Evolutionary conservation across 306 rosid genomes (phyloP), one percentile per base, ranked within the genome.

Genomic region (Lupinus albus): DNA sequence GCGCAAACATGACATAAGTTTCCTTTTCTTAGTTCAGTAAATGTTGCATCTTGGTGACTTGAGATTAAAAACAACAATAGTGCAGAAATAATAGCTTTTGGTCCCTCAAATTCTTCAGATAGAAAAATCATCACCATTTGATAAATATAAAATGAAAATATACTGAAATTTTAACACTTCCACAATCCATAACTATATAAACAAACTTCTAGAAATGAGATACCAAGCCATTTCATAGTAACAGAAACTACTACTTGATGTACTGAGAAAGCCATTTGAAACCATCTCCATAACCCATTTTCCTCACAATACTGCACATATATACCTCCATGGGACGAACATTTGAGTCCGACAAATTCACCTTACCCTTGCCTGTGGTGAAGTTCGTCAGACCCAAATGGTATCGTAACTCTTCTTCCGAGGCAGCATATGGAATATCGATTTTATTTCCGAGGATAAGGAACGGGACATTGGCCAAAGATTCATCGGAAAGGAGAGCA

Each of bases 251-350:
- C 80, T 90, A 87, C 78, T 87, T 87, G 74, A 90, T 90, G 76
- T 90, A 90, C 81, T 85, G 95, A 56, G 97, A 90, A 71, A 90
- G 72, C 97, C 97, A 90, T 75, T 84, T 87, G 92, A 90, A 87
- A 39, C 95, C 97, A 48, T 87, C 97, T 16, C 97, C 97, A 20
- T 87, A 90, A 62, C 97, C 97, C 97, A 90, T 90, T 81, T 90
- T 90, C 77, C 88, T 78, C 52, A 90, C 97, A 51, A 90, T 84
- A 68, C 97, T 90, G 84, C 97, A 90, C 97, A 90, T 90, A 86
- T 85, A 90, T 21, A 87, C 92, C 84, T 90, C 96, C 32, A 90
- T 86, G 56, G 92, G 84, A 0, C 95, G 95, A 49, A 90, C 87
- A 46, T 82, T 87, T 6, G 92, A 84, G 77, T 82, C 97, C 6